Percentiles rank a stretch among this genome's conserved stretches.
Conservation (phyloP, 1,284 basidiomycete species). For the Trichosporon faecale region DNA sequence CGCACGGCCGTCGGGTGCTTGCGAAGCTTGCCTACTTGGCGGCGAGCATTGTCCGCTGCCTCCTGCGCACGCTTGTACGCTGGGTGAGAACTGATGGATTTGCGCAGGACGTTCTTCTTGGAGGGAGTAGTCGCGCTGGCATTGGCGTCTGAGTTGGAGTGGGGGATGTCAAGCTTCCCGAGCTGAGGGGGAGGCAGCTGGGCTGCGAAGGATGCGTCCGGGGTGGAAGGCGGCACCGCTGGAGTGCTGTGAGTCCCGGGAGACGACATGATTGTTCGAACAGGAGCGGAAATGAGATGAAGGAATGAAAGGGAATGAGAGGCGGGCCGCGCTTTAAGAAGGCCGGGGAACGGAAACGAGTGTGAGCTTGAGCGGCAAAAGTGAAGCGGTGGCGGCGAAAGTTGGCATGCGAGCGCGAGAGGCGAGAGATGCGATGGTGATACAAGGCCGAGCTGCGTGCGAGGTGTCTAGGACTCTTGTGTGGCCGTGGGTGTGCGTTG, state of each 20-base stretch:
- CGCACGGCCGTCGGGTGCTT: conserved; percentile 19
- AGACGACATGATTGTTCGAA: not conserved
- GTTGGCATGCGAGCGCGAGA: not conserved
- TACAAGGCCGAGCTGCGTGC: not conserved
- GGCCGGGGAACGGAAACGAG: not conserved
- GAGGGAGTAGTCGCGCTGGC: not conserved
- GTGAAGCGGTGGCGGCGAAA: not conserved
- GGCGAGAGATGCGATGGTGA: not conserved
- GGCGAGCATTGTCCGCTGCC: not conserved
- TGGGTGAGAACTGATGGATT: not conserved
- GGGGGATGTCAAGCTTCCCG: not conserved
- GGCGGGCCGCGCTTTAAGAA: conserved; percentile 1
- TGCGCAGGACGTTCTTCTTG: conserved; percentile 3
- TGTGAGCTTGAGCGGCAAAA: conserved; percentile 6
- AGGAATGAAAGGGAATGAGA: not conserved
- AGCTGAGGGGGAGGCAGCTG: not conserved
- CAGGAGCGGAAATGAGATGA: not conserved
- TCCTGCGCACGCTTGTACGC: conserved; percentile 10
- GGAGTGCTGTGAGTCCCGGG: not conserved
- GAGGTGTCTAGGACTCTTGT: not conserved
- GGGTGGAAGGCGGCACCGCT: conserved; percentile 1
- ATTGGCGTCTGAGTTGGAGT: not conserved
- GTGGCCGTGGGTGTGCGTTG: not conserved
- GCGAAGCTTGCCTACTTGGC: conserved; percentile 3
- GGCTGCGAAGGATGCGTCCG: not conserved